A percentile compares a stretch with the other conserved stretches of the same genome.
Conservation (phyloP, 2,329 filamentous ascomycete genomes). For the Mollisia scopiformis region DNA sequence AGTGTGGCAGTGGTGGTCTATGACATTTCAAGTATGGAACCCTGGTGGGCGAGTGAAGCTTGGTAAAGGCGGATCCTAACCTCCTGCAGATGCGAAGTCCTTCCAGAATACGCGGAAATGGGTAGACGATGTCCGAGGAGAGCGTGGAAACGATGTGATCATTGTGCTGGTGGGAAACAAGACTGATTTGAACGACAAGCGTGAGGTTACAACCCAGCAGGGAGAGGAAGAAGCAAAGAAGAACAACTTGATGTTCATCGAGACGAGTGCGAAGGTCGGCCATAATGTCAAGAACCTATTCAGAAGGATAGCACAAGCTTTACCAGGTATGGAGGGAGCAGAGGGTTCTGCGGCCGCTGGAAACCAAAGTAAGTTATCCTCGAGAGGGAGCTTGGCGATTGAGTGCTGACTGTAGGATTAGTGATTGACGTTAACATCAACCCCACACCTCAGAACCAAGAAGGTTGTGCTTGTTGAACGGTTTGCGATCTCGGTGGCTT, state of each 20-base stretch:
- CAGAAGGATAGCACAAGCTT: constrained; percentile 94
- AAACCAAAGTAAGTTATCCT: constrained; percentile 70
- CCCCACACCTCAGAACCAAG: constrained; percentile 68
- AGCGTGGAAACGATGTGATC: constrained; percentile 97
- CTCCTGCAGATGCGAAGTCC: constrained; percentile 75
- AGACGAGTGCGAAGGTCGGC: constrained; percentile 96
- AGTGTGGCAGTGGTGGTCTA: constrained; percentile 98
- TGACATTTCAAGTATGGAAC: constrained; percentile 81
- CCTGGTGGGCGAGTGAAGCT: no score
- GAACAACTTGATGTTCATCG: constrained; percentile 98
- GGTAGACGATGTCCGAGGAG: constrained; percentile 97
- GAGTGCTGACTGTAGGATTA: constrained; percentile 39
- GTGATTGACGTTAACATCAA: constrained; percentile 95
- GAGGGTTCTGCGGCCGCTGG: constrained; percentile 73
- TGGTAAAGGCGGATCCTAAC: no score
- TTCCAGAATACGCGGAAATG: constrained; percentile 99
- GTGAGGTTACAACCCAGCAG: constrained; percentile 94
- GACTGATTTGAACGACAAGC: constrained; percentile 97
- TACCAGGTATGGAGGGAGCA: constrained; percentile 96
- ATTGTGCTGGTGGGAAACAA: constrained; percentile 99
- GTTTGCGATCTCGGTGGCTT: constrained; percentile 2
- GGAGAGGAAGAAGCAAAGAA: constrained; percentile 98
- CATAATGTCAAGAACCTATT: constrained; percentile 98
- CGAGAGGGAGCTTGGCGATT: background rate
- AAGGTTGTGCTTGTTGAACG: constrained; percentile 69